A percentile compares a stretch with the other conserved stretches of the same genome.
phyloP scores from a whole-genome alignment of 176 grass and related monocot species.

The Thinopyrum elongatum region DNA sequence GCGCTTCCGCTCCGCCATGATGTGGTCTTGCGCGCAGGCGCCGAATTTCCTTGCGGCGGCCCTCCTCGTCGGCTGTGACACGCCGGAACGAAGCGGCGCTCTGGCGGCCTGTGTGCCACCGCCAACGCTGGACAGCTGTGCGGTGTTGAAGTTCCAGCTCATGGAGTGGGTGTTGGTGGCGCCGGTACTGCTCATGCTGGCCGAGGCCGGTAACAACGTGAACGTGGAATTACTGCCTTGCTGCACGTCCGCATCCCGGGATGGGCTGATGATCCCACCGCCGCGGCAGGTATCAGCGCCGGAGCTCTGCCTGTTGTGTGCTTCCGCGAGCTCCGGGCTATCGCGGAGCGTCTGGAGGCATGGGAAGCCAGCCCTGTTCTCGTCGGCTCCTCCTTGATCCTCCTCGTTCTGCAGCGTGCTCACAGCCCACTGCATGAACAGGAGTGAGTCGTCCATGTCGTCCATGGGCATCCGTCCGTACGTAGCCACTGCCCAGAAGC shows the following conservation, averaged over 20 bases:
- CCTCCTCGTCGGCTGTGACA: background rate
- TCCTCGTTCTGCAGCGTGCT: too few species aligned
- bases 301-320: too few species aligned
- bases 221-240: background rate
- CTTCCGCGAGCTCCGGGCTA: too few species aligned
- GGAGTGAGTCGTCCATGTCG: too few species aligned
- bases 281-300: too few species aligned
- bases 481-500: fast-evolving
- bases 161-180: background rate
- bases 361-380: too few species aligned
- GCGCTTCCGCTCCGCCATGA: constrained; percentile 57
- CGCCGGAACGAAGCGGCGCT: background rate
- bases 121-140: background rate
- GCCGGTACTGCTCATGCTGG: background rate
- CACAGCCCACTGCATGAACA: too few species aligned
- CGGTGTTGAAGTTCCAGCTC: constrained; percentile 38
- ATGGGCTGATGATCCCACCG: too few species aligned
- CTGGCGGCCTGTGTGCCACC: background rate
- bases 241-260: background rate
- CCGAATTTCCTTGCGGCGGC: background rate
- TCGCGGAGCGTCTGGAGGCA: too few species aligned
- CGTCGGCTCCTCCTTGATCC: too few species aligned
- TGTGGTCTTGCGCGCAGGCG: constrained; percentile 48
- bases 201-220: background rate
- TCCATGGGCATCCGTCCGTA: too few species aligned